These are phyloP conservation scores for Leishmania guyanensis DNA, from an alignment of 208 protist genomes.

Conservation along the genomic window DNA sequence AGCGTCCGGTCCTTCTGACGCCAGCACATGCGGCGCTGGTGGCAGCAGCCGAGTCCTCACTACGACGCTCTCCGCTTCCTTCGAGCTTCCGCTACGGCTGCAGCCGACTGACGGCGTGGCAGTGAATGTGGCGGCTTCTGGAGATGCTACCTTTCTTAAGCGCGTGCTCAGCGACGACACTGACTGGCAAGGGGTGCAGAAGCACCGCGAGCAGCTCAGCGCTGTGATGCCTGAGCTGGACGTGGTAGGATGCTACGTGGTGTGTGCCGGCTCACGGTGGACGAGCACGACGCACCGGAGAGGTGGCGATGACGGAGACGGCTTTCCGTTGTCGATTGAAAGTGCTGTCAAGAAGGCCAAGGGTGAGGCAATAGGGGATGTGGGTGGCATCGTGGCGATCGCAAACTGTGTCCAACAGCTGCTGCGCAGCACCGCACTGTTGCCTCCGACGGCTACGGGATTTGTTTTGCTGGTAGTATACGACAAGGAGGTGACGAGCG, in stretches of 20 bases:
- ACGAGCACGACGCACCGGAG: neutral
- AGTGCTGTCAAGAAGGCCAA: constrained; percentile 6
- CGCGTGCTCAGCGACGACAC: constrained; percentile 14
- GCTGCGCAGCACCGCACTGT: constrained; percentile 7
- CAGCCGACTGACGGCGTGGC: constrained; percentile 4
- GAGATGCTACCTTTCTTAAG: neutral
- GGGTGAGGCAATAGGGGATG: constrained; percentile 11
- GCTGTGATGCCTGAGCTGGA: constrained; percentile 55
- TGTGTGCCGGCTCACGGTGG: constrained; percentile 25
- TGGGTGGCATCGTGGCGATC: constrained; percentile 34
- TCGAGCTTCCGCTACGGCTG: constrained; percentile 37
- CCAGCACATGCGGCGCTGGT: neutral
- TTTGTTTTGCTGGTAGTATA: constrained; percentile 20
- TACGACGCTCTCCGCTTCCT: constrained; percentile 48
- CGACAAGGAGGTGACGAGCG: constrained; percentile 16
- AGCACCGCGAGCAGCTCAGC: constrained; percentile 40
- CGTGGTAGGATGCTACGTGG: constrained; percentile 75
- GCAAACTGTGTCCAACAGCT: constrained; percentile 19
- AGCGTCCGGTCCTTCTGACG: neutral
- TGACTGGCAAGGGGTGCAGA: constrained; percentile 40
- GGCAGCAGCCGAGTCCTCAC: constrained; percentile 9
- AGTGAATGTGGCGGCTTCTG: neutral
- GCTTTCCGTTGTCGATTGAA: neutral
- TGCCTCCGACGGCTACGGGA: constrained; percentile 8
- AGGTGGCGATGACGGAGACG: neutral